Evolutionary conservation across 2,329 filamentous ascomycete species (phyloP).

Genomic region (Sordariomycetes sp.): DNA sequence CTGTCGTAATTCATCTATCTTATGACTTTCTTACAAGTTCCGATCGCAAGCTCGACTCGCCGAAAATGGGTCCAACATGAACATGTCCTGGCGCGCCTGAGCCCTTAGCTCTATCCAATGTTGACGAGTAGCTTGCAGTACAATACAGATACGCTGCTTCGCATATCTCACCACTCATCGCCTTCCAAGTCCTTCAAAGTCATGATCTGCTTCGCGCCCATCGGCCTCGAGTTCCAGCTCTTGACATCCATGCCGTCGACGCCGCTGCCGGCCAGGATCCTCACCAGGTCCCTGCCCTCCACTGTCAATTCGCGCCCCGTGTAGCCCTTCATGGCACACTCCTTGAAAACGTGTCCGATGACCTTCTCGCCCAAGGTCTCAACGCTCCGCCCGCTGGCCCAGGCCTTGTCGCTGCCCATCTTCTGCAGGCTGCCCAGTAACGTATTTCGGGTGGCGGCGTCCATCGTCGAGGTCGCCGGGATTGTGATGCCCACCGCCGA

Average conservation of each 20-base stretch:
- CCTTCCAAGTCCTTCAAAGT: slow-evolving; percentile 19
- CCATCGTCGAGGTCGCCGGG: slow-evolving; percentile 13
- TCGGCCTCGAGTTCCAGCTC: slow-evolving; percentile 9
- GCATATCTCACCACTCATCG: slow-evolving; percentile 14
- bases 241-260: slow-evolving; percentile 13
- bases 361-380: slow-evolving; percentile 42
- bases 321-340: slow-evolving; percentile 20
- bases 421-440: slow-evolving; percentile 24
- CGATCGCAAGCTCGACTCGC: too few relatives aligned
- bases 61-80: too few relatives aligned
- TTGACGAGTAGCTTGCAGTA: too few relatives aligned
- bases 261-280: slow-evolving; percentile 16
- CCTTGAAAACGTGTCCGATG: slow-evolving; percentile 30
- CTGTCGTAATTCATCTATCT: too few relatives aligned
- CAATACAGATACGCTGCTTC: too few relatives aligned
- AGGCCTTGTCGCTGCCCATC: slow-evolving; percentile 36
- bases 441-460: slow-evolving; percentile 14
- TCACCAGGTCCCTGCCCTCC: slow-evolving; percentile 17
- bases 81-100: too few relatives aligned
- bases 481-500: slow-evolving; percentile 17
- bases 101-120: too few relatives aligned
- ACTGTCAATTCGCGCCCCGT: slow-evolving; percentile 15
- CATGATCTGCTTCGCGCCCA: slow-evolving; percentile 20
- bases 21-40: too few relatives aligned
- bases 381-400: slow-evolving; percentile 56